Evolutionary conservation across 2,329 filamentous ascomycete genomes (phyloP), one percentile per base, ranked within the genome.

Genomic region (Microdochium nivale): DNA sequence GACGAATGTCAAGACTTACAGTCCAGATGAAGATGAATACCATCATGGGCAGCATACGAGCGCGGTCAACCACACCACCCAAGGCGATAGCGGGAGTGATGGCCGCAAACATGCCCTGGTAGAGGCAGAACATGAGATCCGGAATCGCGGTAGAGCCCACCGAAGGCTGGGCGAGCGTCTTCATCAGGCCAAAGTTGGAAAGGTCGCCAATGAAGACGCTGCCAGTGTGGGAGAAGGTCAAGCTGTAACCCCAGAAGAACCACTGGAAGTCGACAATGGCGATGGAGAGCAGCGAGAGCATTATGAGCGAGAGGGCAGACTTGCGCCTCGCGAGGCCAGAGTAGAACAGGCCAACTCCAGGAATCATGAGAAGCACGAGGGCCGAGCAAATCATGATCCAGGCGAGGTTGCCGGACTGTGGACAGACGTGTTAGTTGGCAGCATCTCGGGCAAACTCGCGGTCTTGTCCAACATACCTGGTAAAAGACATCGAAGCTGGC

Each of bases 211-310:
- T 86, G 73, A 83, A 95, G 57, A 77, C 77, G 59, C 86, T 87
- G 53, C 88, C 88, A 23, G 81, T 81, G 68, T 90, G 88, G 7
- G 88, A 90, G 70, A 95, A 95, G 56, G 88, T 79, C 50, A 95
- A 74, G 11, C 87, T 92, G 69, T 92, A 95, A 48, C 90, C 90
- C 90, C 90, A 95, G 75, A 95, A 92, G 75, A 95, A 95, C 90
- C 90, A 96, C 65, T 95, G 89, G 71, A 95, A 95, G 49, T 83
- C 85, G 54, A 90, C 82, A 57, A 95, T 82, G 11, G 82, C 87
- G 3, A 86, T 81, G 16, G 88, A 85, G 73, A 95, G 86, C 73
- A 95, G 80, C 14, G 88, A 88, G 3, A 95, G 78, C 79, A 88
- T 91, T 67, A 95, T 86, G 55, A 96, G 78, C 19, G 89, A 88